Conservation (phyloP, 371 early-diverging fungal species). For the Mucor indicus region DNA sequence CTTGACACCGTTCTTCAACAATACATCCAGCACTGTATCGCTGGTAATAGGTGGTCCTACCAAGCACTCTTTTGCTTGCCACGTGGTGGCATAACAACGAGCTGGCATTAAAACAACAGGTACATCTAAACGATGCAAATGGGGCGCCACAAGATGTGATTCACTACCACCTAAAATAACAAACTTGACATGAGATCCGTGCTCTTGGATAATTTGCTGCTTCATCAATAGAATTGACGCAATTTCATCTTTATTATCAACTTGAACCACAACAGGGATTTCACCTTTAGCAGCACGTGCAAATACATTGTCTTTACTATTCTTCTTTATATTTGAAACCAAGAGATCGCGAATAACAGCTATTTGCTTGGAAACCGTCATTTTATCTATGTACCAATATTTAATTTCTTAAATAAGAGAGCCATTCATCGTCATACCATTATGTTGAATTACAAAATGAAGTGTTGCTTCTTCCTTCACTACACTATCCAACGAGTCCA, state of each 20-base stretch:
- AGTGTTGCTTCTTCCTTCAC: slow-evolving; percentile 62
- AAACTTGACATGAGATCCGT: slow-evolving; percentile 31
- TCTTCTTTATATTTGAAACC: slow-evolving; percentile 21
- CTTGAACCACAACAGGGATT: slow-evolving; percentile 63
- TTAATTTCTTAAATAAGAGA: neutral
- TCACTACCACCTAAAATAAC: slow-evolving; percentile 71
- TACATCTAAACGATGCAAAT: slow-evolving; percentile 49
- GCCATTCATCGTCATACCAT: no score
- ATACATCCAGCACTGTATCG: slow-evolving; percentile 54
- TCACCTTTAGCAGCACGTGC: slow-evolving; percentile 56
- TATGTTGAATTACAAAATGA: slow-evolving; percentile 47
- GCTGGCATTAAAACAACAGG: slow-evolving; percentile 69
- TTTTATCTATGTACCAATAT: slow-evolving; percentile 1
- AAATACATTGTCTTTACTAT: slow-evolving; percentile 30
- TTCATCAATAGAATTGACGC: slow-evolving; percentile 58
- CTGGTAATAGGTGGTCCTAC: slow-evolving; percentile 55
- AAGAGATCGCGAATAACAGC: slow-evolving; percentile 55
- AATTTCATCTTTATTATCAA: slow-evolving; percentile 72
- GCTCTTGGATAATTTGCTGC: slow-evolving; percentile 20
- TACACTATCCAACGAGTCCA: slow-evolving; percentile 46
- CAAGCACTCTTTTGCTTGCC: slow-evolving; percentile 65
- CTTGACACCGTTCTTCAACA: slow-evolving; percentile 58
- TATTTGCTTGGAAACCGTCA: slow-evolving; percentile 67
- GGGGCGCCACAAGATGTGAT: slow-evolving; percentile 64
- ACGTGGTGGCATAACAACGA: slow-evolving; percentile 62